A percentile compares a stretch with the other conserved stretches of the same genome.
These are phyloP conservation scores for Chenopodium quinoa DNA, from an alignment of 148 eudicot species.

Conservation along the genomic window DNA sequence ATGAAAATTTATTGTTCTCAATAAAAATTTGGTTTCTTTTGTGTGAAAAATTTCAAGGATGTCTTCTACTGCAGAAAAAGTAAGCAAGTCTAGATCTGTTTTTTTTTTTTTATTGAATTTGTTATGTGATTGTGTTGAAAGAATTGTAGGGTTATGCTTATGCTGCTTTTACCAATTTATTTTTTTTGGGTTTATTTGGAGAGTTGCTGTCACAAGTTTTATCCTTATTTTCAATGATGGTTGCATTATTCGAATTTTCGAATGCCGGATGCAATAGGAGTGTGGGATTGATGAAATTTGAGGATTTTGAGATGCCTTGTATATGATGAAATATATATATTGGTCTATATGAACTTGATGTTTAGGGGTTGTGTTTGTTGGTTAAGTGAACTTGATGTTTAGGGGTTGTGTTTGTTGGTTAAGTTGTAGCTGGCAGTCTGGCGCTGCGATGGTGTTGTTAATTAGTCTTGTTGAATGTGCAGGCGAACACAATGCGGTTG, in stretches of 20 bases:
- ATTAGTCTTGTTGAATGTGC: conserved; percentile 22
- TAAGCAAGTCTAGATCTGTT: conserved; percentile 5
- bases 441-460: neutral
- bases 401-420: neutral
- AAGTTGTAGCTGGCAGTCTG: neutral
- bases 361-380: neutral
- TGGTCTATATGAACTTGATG: neutral
- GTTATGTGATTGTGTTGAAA: too few relatives aligned
- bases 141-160: too few relatives aligned
- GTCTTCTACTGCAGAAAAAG: conserved; percentile 27
- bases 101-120: neutral
- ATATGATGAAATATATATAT: too few relatives aligned
- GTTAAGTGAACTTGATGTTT: neutral
- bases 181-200: neutral
- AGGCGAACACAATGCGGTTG: conserved; percentile 70
- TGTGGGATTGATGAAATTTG: neutral
- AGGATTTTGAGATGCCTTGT: neutral
- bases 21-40: conserved; percentile 1
- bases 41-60: conserved; percentile 14
- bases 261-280: neutral
- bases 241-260: neutral
- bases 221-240: neutral
- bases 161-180: neutral
- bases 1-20: neutral
- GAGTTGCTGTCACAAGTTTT: neutral